Conservation (phyloP, 768 basidiomycete genomes). For the Russula emetica region DNA sequence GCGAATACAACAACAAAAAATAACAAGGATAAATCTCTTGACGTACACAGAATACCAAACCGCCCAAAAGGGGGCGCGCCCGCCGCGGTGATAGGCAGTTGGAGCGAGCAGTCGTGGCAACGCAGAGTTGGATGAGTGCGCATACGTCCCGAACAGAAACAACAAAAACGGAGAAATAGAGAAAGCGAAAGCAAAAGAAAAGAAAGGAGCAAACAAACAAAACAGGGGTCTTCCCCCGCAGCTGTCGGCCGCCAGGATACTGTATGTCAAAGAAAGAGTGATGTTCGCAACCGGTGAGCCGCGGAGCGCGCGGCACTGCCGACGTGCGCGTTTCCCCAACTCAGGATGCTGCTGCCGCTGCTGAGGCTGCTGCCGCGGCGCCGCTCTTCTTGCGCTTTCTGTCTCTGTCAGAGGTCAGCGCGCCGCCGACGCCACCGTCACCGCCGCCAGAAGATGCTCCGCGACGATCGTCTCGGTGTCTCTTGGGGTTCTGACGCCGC, state of each 20-base stretch:
- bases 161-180: background rate
- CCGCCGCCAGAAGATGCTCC: background rate
- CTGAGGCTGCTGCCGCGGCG: slow-evolving; percentile 20
- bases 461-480: slow-evolving; percentile 17
- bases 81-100: background rate
- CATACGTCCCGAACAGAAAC: background rate
- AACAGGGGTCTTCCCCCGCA: background rate
- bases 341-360: slow-evolving; percentile 12
- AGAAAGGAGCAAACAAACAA: background rate
- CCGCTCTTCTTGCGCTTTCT: slow-evolving; percentile 22
- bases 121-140: background rate
- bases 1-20: background rate
- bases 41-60: background rate
- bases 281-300: background rate
- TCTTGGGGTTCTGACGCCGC: slow-evolving; percentile 19
- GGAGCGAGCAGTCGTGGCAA: background rate
- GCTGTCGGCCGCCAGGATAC: background rate
- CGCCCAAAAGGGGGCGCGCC: background rate
- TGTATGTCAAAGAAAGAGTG: background rate
- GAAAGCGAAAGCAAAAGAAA: background rate
- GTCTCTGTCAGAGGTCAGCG: slow-evolving; percentile 3
- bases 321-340: background rate
- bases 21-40: background rate
- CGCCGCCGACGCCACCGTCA: background rate
- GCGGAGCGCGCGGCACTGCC: slow-evolving; percentile 19